These are phyloP conservation scores for Pittosporum tobira DNA, from an alignment of 129 eudicot species.

Conservation along the genomic window DNA sequence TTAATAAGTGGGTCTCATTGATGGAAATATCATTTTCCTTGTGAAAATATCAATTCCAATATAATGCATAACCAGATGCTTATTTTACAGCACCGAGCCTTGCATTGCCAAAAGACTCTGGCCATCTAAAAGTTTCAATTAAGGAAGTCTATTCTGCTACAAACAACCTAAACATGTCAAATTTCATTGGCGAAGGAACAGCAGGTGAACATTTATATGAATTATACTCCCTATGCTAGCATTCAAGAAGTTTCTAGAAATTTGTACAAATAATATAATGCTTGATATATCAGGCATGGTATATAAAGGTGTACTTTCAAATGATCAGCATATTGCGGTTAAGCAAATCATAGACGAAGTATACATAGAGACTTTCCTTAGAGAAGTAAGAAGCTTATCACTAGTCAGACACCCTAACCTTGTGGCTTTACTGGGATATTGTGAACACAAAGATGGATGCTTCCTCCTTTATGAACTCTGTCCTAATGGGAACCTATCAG, in stretches of 20 bases:
- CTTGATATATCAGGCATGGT: slow-evolving; percentile 38
- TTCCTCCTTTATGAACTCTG: slow-evolving; percentile 61
- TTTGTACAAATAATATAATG: not conserved
- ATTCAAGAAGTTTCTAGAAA: no score
- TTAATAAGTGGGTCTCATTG: no score
- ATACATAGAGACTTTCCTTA: slow-evolving; percentile 40
- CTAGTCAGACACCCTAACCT: slow-evolving; percentile 62
- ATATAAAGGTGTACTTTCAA: slow-evolving; percentile 40
- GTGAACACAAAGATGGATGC: slow-evolving; percentile 43
- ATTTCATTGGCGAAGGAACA: slow-evolving; percentile 64
- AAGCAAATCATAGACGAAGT: slow-evolving; percentile 51
- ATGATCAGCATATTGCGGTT: slow-evolving; percentile 43
- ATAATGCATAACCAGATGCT: not conserved
- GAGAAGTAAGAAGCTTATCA: slow-evolving; percentile 52
- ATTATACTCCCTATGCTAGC: not conserved
- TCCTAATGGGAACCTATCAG: slow-evolving; percentile 55
- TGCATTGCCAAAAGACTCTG: slow-evolving; percentile 36
- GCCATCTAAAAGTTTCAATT: slow-evolving; percentile 25
- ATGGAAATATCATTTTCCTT: no score
- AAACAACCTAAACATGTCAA: slow-evolving; percentile 34
- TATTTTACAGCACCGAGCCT: slow-evolving; percentile 20
- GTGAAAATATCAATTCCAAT: no score
- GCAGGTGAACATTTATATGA: slow-evolving; percentile 27
- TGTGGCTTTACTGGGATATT: slow-evolving; percentile 51
- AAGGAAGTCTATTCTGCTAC: slow-evolving; percentile 53